These are phyloP conservation scores for Aegilops longissima DNA, from an alignment of 176 grass and related monocot species.

Conservation along the genomic window DNA sequence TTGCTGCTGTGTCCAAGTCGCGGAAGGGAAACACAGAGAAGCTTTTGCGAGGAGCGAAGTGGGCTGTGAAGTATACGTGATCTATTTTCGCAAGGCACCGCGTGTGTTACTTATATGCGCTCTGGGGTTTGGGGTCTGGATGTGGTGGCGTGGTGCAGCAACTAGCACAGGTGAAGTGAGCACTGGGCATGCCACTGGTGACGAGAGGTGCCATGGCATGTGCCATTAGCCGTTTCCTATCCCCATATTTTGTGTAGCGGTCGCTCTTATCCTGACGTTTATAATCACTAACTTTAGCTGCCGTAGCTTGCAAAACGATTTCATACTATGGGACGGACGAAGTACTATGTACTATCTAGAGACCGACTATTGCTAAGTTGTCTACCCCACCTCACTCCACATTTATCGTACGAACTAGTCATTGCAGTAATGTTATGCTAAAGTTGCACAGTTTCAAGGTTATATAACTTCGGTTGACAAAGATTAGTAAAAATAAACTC, in stretches of 20 bases:
- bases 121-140: background rate
- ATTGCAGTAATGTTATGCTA: background rate
- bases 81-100: background rate
- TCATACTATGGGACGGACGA: no score
- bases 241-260: background rate
- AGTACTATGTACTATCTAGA: background rate
- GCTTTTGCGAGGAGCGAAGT: background rate
- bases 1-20: constrained; percentile 5
- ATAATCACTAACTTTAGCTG: background rate
- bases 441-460: background rate
- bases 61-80: background rate
- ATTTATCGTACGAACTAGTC: background rate
- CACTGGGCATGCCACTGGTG: background rate
- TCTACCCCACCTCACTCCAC: background rate
- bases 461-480: background rate
- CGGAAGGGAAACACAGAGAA: constrained; percentile 25
- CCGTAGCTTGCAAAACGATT: no score
- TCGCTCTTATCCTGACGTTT: background rate
- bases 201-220: background rate
- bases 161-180: background rate
- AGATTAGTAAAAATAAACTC: background rate
- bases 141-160: background rate
- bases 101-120: constrained; percentile 28
- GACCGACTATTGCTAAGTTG: background rate
- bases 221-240: background rate